Evolutionary conservation across 371 early-diverging fungal species (phyloP).

Genomic region (Mucor mucedo): DNA sequence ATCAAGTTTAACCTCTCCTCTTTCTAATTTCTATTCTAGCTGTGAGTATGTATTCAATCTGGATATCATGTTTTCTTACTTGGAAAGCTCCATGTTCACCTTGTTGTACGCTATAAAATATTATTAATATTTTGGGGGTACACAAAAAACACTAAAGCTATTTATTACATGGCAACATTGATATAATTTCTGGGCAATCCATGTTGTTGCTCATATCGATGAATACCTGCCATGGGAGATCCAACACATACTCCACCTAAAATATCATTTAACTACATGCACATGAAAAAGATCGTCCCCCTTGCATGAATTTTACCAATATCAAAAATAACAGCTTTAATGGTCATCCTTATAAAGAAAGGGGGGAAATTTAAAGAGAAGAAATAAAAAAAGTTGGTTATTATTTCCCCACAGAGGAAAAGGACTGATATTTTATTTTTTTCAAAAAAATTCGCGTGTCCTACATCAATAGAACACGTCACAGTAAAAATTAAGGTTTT

Average conservation of each 20-base stretch:
- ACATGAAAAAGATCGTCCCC: background rate
- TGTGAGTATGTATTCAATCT: background rate
- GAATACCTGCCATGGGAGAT: slow-evolving; percentile 82
- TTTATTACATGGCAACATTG: slow-evolving; percentile 76
- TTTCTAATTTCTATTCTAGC: slow-evolving; percentile 59
- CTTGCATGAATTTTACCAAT: slow-evolving; percentile 14
- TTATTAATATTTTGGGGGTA: background rate
- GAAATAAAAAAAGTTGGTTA: background rate
- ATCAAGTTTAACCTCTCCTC: slow-evolving; percentile 68
- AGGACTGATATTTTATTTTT: background rate
- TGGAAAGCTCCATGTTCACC: slow-evolving; percentile 73
- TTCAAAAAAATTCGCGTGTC: background rate
- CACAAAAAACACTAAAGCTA: background rate
- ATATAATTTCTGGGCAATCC: slow-evolving; percentile 81
- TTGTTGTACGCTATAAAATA: slow-evolving; percentile 46
- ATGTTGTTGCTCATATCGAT: slow-evolving; percentile 65
- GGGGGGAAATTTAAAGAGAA: background rate
- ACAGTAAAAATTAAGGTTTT: background rate
- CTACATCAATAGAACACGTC: background rate
- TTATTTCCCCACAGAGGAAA: background rate
- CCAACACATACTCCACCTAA: slow-evolving; percentile 83
- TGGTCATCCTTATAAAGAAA: slow-evolving; percentile 11
- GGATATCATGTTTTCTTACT: slow-evolving; percentile 25
- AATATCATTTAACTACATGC: background rate
- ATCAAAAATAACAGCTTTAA: slow-evolving; percentile 30